Percentiles rank a stretch among this genome's conserved stretches.
Conservation (phyloP, 2,329 filamentous ascomycete species). For the Orbilia javanica region DNA sequence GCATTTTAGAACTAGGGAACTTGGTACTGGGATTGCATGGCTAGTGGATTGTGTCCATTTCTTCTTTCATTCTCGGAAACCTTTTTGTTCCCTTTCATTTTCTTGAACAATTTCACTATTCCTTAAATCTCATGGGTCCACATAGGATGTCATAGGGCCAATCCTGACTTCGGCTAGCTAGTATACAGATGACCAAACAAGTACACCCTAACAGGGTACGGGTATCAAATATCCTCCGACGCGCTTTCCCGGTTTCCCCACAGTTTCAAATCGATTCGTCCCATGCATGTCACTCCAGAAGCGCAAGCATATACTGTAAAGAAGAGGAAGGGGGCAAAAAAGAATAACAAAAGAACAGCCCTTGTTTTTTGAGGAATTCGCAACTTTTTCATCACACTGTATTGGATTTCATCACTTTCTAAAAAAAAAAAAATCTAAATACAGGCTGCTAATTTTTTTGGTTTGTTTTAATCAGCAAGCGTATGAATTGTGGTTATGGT, state of each 20-base stretch:
- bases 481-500: constrained; percentile 28
- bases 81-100: not conserved
- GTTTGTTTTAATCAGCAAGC: constrained; percentile 37
- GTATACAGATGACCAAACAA: not conserved
- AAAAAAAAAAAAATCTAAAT: constrained; percentile 58
- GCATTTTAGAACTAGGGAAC: not conserved
- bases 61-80: not conserved
- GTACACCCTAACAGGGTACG: not conserved
- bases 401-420: constrained; percentile 56
- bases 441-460: constrained; percentile 45
- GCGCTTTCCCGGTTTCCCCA: not conserved
- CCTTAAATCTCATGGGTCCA: not conserved
- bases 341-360: not conserved
- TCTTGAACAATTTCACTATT: not conserved
- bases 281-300: not conserved
- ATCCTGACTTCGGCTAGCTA: not conserved
- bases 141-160: not conserved
- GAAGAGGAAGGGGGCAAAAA: too few relatives aligned
- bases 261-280: not conserved
- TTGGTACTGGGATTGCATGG: not conserved
- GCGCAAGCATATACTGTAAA: not conserved
- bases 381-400: constrained; percentile 43
- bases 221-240: not conserved
- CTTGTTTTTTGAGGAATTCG: constrained; percentile 4
- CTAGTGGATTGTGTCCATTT: not conserved